Evolutionary conservation across 179 eudicot genomes (phyloP).

Genomic region (Corrigiola litoralis): DNA sequence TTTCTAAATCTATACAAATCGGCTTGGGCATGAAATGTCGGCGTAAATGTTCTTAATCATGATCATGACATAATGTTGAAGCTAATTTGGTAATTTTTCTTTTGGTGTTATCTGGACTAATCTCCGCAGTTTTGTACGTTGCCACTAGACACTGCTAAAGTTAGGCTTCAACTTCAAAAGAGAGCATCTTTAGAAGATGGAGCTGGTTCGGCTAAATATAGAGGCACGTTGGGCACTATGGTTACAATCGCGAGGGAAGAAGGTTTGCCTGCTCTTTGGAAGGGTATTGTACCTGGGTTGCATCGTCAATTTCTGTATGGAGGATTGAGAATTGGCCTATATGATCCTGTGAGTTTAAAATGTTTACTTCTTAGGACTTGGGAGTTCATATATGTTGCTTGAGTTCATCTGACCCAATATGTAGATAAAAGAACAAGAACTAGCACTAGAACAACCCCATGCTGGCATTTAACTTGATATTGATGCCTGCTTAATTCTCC

Average conservation of each 20-base stretch:
- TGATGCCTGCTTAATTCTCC: neutral
- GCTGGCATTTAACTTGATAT: neutral
- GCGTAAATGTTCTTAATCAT: neutral
- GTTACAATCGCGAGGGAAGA: conserved; percentile 74
- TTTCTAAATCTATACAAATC: neutral
- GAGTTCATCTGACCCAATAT: neutral
- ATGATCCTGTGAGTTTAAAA: conserved; percentile 66
- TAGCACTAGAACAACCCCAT: neutral
- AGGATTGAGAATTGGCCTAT: conserved; percentile 79
- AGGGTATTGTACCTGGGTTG: conserved; percentile 74
- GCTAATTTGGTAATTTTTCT: conserved; percentile 14
- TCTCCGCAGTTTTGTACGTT: conserved; percentile 79
- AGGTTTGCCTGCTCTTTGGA: conserved; percentile 82
- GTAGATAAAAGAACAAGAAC: neutral
- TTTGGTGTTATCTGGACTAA: conserved; percentile 23
- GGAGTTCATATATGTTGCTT: neutral
- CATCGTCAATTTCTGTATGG: conserved; percentile 84
- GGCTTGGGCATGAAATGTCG: neutral
- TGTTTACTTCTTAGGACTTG: neutral
- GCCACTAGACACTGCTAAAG: conserved; percentile 84
- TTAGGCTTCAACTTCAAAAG: conserved; percentile 84
- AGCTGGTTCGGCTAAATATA: conserved; percentile 45
- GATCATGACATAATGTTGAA: neutral
- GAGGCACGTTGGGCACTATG: conserved; percentile 64
- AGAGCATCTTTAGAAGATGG: conserved; percentile 52